These are phyloP conservation scores for Aegilops umbellulata DNA, from an alignment of 176 grass and related monocot species.

Conservation along the genomic window DNA sequence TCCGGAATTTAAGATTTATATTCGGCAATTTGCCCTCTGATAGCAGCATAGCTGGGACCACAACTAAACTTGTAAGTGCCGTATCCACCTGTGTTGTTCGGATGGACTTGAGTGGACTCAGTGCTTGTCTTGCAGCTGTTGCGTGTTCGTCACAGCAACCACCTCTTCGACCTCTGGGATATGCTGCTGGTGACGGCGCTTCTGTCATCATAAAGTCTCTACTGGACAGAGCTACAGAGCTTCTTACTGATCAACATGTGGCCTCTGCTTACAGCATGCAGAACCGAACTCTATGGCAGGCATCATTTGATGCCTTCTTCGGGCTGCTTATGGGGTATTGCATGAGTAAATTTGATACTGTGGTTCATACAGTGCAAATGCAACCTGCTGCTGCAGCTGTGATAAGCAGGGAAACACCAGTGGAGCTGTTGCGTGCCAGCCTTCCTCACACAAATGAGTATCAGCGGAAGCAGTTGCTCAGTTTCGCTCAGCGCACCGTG, in stretches of 20 bases:
- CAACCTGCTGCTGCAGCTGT: constrained; percentile 32
- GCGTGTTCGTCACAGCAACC: constrained; percentile 77
- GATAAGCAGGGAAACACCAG: constrained; percentile 69
- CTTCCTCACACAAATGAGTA: constrained; percentile 87
- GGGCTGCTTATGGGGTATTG: constrained; percentile 64
- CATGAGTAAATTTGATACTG: constrained; percentile 60
- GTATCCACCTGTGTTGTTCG: constrained; percentile 44
- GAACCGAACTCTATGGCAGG: constrained; percentile 68
- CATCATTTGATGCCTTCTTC: constrained; percentile 80
- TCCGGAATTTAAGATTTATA: constrained; percentile 70
- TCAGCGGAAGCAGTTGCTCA: constrained; percentile 62
- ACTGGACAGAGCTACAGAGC: constrained; percentile 62
- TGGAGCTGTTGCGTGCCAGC: constrained; percentile 80
- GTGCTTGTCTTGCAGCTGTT: constrained; percentile 83
- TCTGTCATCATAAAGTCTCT: constrained; percentile 69
- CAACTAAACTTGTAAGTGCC: constrained; percentile 45
- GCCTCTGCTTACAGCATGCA: constrained; percentile 36
- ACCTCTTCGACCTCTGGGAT: constrained; percentile 64
- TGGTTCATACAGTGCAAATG: constrained; percentile 43
- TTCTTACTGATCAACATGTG: constrained; percentile 49
- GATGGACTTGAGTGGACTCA: constrained; percentile 70
- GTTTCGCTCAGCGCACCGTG: constrained; percentile 63
- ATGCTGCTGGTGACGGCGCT: constrained; percentile 63
- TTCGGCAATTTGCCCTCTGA: constrained; percentile 57
- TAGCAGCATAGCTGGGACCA: constrained; percentile 40